Evolutionary conservation across 2,329 filamentous ascomycete genomes (phyloP), one percentile per base, ranked within the genome.

Genomic region (Penicillium glabrum): DNA sequence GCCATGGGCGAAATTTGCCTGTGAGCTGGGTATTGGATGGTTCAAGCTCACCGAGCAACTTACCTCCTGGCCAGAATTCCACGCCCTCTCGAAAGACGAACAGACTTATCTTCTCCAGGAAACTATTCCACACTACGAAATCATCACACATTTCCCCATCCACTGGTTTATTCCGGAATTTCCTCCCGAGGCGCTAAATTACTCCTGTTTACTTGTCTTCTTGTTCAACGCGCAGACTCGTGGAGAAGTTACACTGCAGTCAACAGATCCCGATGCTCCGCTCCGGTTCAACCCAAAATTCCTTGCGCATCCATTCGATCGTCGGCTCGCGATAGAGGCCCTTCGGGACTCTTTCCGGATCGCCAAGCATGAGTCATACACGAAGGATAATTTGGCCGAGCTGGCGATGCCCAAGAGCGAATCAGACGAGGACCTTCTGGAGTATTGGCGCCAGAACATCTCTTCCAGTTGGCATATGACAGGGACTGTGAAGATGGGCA

Each of bases 401-500:
- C 61, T 84, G 27, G 69, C 73, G 0, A 79, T 72, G 13, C 83
- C 84, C 0, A 65, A 73, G 23, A 75, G 77, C n/a, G 77, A 79
- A 0, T 79, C 76, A 0, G 83, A 86, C 19, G 83, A 83, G 50
- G 83, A 86, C 52, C 71, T 87, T 13, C 61, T 77, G n/a, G 77
- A 76, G 16, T 74, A 77, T 62, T 84, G 77, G 77, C 72, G 69
- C 48, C 69, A 78, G 46, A 79, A 71, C 23, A 73, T 77, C 31
- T 75, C 68, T 31, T 82, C 77, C 1, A 82, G 75, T 58, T 86
- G 78, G 81, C 83, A 82, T 66, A 84, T 79, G 79, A 82, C 75
- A 1, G 81, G 82, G 0, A 87, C 84, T 0, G 77, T 77, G 13
- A 81, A 80, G 65, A 87, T 87, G 84, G 84, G 84, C 0, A 77